A percentile compares a stretch with the other conserved stretches of the same genome.
phyloP scores from a whole-genome alignment of 2,329 filamentous ascomycete species.

The Verticillium alfalfae region DNA sequence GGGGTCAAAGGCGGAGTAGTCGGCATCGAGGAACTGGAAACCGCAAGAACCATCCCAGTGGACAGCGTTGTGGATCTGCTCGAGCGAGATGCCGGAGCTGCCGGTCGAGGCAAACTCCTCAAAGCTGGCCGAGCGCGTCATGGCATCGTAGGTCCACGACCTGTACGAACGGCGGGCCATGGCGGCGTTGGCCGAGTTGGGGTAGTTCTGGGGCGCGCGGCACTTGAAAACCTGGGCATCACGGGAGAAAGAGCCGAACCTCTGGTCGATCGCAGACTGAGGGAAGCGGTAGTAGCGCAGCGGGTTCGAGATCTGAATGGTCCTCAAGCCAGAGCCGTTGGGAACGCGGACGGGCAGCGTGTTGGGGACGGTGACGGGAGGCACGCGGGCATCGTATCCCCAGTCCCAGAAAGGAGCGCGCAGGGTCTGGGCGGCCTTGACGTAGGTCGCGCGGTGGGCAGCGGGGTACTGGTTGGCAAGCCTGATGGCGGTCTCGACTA shows the following conservation, averaged over 20 bases:
- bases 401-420: conserved; percentile 52
- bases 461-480: conserved; percentile 12
- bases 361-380: conserved; percentile 26
- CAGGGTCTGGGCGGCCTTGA: conserved; percentile 37
- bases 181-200: conserved; percentile 27
- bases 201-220: conserved; percentile 22
- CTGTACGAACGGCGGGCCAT: conserved; percentile 28
- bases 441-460: conserved; percentile 22
- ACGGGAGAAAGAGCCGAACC: conserved; percentile 25
- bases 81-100: conserved; percentile 29
- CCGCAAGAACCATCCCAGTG: conserved; percentile 31
- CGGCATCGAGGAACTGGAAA: conserved; percentile 27
- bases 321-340: conserved; percentile 16
- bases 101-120: conserved; percentile 33
- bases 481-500: conserved; percentile 15
- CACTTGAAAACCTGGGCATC: conserved; percentile 3
- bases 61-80: conserved; percentile 32
- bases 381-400: conserved; percentile 35
- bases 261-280: conserved; percentile 24
- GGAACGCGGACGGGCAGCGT: conserved; percentile 35
- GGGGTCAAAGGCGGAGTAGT: conserved; percentile 38
- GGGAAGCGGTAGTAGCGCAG: conserved; percentile 47
- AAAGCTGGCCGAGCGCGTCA: conserved; percentile 29
- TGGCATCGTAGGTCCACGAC: conserved; percentile 38
- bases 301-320: conserved; percentile 41